These are phyloP conservation scores for Solanum medicagineum DNA, from an alignment of 257 asterid genomes.

Conservation along the genomic window DNA sequence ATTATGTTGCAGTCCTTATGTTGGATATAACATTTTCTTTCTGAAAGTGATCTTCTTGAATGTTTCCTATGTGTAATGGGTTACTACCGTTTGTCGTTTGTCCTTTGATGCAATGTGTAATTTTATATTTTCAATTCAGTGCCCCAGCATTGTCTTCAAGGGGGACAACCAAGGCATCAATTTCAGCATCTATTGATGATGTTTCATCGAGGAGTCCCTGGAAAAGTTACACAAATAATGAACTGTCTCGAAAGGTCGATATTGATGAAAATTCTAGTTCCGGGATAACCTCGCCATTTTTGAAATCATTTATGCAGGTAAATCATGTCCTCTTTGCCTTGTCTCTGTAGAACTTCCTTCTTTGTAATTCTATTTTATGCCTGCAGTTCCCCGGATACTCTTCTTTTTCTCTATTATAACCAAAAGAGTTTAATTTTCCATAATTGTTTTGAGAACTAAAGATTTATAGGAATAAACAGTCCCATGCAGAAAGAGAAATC, in stretches of 20 bases:
- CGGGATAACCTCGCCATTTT: conserved; percentile 90
- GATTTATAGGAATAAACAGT: background rate
- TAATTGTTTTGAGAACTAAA: background rate
- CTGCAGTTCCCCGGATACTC: background rate
- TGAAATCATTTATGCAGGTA: conserved; percentile 99
- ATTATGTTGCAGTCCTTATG: background rate
- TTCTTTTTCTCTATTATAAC: background rate
- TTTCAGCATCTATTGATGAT: conserved; percentile 58
- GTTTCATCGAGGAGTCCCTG: conserved; percentile 75
- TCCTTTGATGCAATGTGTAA: background rate
- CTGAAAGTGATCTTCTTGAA: background rate
- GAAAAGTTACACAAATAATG: conserved; percentile 60
- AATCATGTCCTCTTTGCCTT: background rate
- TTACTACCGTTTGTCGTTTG: background rate
- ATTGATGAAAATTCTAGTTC: conserved; percentile 61
- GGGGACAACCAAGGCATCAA: conserved; percentile 43
- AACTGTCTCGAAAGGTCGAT: conserved; percentile 48
- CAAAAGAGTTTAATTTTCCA: background rate
- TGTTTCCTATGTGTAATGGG: background rate
- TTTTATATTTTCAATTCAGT: conserved; percentile 30
- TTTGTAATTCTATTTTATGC: background rate
- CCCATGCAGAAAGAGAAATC: background rate
- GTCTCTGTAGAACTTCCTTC: background rate
- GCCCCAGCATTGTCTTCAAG: conserved; percentile 89
- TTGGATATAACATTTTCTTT: background rate